Evolutionary conservation across 306 rosid species (phyloP), one percentile per base, ranked within the genome.

Genomic region (Calophaca sinica): DNA sequence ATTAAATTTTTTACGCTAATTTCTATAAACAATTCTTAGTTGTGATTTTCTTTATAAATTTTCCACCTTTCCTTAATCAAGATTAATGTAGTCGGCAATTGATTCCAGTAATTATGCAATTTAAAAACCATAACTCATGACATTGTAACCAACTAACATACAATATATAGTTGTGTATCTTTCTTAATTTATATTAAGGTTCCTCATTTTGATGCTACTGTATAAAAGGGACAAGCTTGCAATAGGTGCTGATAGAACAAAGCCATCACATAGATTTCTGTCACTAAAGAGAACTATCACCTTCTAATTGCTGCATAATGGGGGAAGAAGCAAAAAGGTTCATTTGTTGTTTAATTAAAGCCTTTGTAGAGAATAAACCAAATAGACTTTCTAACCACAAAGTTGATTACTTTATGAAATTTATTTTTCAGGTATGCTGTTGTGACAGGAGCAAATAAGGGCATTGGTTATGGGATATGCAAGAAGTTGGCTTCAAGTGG

Each of bases 371-470:
- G 15, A 59, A 46, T 48, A 49, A 3, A 41, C 20, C 4, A 48
- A 39, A 51, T 31, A 69, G 48, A 46, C n/a, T 68, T 55, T 76
- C 2, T 44, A 76, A 12, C 26, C 31, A 45, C 14, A 39, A 15
- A 46, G 44, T 51, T 76, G 15, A 41, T 66, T 2, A 55, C 26
- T 58, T 68, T 45, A 0, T 77, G 62, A 49, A 59, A 65, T n/a
- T 20, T 77, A 0, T 36, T 42, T 65, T 36, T 68, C 52, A 78
- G 83, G 83, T 83, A 78, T 74, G 86, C 83, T 39, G 86, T 78
- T n/a, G 86, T 83, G 49, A 78, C 83, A 9, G 83, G 86, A 49
- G 76, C 86, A 78, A 78, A 83, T 15, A 83, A 83, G 49, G 86
- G 86, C 6, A 45, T 83, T 33, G 83, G 86, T 6, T 83, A 68